Conservation (phyloP, 352 stramenopile species). For the Phytopythium delawarense region DNA sequence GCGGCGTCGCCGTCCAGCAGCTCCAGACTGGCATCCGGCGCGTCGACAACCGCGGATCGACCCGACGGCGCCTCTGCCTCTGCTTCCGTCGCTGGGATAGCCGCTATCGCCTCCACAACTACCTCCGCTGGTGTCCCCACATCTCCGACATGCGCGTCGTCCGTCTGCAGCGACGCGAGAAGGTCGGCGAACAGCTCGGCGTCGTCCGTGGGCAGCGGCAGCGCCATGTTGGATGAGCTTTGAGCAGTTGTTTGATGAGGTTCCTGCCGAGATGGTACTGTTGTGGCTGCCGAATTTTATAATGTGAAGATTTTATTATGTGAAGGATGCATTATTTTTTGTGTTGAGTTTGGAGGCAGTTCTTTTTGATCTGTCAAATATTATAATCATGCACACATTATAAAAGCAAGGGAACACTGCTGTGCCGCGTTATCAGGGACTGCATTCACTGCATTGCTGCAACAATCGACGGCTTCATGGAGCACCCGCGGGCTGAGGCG, state of each 20-base stretch:
- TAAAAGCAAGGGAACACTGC: background rate
- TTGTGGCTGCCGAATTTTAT: too few species aligned
- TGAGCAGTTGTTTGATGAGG: background rate
- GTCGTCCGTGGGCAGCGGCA: constrained; percentile 1
- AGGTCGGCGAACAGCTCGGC: background rate
- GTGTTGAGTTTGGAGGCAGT: too few species aligned
- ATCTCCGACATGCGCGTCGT: background rate
- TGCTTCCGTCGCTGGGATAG: too few species aligned
- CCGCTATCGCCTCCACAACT: background rate
- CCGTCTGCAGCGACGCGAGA: background rate
- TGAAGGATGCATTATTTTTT: too few species aligned
- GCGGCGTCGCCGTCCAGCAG: constrained; percentile 13
- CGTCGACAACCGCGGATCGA: background rate
- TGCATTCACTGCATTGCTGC: too few species aligned
- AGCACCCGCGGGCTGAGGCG: background rate
- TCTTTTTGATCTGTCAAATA: background rate
- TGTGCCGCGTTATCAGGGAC: background rate
- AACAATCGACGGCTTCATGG: background rate
- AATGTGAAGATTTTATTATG: too few species aligned
- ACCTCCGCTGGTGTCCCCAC: background rate
- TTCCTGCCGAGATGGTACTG: too few species aligned
- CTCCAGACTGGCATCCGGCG: background rate
- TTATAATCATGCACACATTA: background rate
- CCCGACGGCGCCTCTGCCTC: background rate
- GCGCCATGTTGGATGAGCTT: background rate